Base-by-base conservation (phyloP, 768 basidiomycete species). In the Pleurotus cornucopiae region DNA sequence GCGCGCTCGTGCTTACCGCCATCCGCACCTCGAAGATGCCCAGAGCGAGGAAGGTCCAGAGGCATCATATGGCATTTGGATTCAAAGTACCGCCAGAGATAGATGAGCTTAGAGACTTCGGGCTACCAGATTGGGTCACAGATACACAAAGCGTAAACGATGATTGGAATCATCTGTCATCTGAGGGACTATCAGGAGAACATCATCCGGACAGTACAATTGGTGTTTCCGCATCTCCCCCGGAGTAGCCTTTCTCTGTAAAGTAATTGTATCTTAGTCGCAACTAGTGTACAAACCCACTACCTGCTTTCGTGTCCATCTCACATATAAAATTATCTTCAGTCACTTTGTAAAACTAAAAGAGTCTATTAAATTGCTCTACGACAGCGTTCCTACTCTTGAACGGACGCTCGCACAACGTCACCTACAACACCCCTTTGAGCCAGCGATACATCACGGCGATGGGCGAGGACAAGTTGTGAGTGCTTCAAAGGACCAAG, bases 31-130 rank as follows among this genome's bases (percentile, higher is more conserved):
- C 76, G 48, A 67, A 69, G 7, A 70, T 73, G 43, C 76, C 75
- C 12, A 72, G 71, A 16, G 69, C 73, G 20, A 70, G 82, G 54
- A 78, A 80, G 63, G 76, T 80, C 9, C 75, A 77, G 59, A 74
- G 85, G 56, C 76, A 81, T 59, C 68, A 78, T 41, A 76, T 73
- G 13, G 82, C 85, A 6, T 89, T 88, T 63, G 87, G 88, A 0
- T 71, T 73, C 43, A 77, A 81, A 59, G 71, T 86, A n/a, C 81
- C 81, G 4, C 61, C 64, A 1, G 77, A 73, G 37, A 57, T 83
- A 38, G 76, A 77, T 57, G 75, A 78, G 53, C 57, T 70, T 26
- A 72, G 68, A 58, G 84, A 87, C 43, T 89, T 80, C 61, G 75
- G 78, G 60, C 67, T 85, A 38, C 87, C 88, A 0, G 58, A 67